These are phyloP conservation scores for Diatrype stigma DNA, from an alignment of 2,329 filamentous ascomycete genomes.

Conservation along the genomic window DNA sequence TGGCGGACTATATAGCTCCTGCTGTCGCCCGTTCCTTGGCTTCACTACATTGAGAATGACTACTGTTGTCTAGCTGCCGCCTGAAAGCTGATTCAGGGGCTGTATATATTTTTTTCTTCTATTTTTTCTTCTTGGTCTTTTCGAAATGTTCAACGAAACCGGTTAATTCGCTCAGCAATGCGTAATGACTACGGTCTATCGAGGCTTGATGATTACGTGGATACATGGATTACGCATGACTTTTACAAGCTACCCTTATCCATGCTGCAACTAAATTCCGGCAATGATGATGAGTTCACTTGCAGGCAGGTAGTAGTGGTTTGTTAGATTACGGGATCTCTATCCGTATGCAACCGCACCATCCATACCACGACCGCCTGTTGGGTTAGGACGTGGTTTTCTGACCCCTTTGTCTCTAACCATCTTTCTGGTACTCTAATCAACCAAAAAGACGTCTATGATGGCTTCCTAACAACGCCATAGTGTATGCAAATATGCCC, in stretches of 20 bases:
- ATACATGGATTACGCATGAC: not conserved
- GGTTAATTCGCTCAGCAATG: too few relatives aligned
- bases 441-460: not conserved
- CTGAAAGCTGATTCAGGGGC: not conserved
- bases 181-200: too few relatives aligned
- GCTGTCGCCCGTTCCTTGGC: too few relatives aligned
- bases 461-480: not conserved
- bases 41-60: too few relatives aligned
- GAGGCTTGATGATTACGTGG: too few relatives aligned
- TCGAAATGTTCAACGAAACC: too few relatives aligned
- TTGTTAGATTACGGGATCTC: not conserved
- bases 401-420: not conserved
- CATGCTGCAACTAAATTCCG: not conserved
- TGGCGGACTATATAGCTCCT: too few relatives aligned
- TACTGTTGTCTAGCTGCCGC: too few relatives aligned
- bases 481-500: not conserved
- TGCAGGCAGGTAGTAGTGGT: not conserved
- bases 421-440: not conserved
- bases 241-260: not conserved
- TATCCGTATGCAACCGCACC: not conserved
- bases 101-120: too few relatives aligned
- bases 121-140: too few relatives aligned
- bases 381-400: not conserved
- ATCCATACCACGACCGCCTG: not conserved
- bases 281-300: not conserved